phyloP scores from a whole-genome alignment of 805 yeast species.

The Kockiozyma suomiensis region DNA sequence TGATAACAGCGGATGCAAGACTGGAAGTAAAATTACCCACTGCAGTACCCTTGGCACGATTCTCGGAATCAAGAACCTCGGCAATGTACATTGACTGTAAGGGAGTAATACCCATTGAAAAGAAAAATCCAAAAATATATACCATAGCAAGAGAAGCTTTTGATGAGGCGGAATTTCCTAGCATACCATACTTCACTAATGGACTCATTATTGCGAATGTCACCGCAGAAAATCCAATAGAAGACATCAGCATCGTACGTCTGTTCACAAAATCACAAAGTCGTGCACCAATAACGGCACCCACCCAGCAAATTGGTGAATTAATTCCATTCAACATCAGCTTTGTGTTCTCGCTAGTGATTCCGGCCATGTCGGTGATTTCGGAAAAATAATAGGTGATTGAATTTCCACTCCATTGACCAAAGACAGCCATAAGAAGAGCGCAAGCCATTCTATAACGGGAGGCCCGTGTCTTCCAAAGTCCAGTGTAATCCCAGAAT shows the following conservation, averaged over 20 bases:
- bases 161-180: slow-evolving; percentile 35
- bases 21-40: slow-evolving; percentile 28
- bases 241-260: slow-evolving; percentile 35
- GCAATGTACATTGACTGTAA: slow-evolving; percentile 35
- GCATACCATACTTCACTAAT: slow-evolving; percentile 53
- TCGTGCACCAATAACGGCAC: slow-evolving; percentile 16
- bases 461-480: slow-evolving; percentile 46
- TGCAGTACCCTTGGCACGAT: slow-evolving; percentile 49
- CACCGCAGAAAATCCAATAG: slow-evolving; percentile 43
- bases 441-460: slow-evolving; percentile 49
- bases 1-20: slow-evolving; percentile 38
- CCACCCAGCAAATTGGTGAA: slow-evolving; percentile 46
- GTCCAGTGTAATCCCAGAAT: background rate
- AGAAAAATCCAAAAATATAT: slow-evolving; percentile 13
- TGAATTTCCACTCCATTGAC: slow-evolving; percentile 44
- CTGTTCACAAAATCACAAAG: slow-evolving; percentile 18
- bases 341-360: slow-evolving; percentile 51
- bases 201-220: slow-evolving; percentile 47
- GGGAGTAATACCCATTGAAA: slow-evolving; percentile 27
- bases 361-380: slow-evolving; percentile 57
- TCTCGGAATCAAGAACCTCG: slow-evolving; percentile 38
- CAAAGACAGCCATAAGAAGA: slow-evolving; percentile 44
- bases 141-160: slow-evolving; percentile 17
- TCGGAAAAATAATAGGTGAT: slow-evolving; percentile 53
- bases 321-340: slow-evolving; percentile 55